Evolutionary conservation across 208 protist species (phyloP), one percentile per base, ranked within the genome.

Genomic region (Trypanosoma avium): DNA sequence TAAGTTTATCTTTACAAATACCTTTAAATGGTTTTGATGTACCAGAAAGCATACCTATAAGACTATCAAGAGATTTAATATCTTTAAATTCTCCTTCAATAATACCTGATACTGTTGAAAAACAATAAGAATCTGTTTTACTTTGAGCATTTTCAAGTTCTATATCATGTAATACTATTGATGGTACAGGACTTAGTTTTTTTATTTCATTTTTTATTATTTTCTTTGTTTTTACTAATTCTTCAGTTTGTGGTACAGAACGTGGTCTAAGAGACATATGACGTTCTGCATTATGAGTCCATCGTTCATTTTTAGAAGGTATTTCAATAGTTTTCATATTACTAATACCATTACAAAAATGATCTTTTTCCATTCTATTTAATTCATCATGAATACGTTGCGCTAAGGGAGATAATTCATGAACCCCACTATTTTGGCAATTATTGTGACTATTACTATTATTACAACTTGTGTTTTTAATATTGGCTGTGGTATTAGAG

Each of bases 21-120:
- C 45, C 63, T 26, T 62, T 71, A 55, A 89, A 85, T 13, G 82
- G 79, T 12, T 68, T 62, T n/a, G 68, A 21, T 36, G 81, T 63
- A 35, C 75, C 52, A 0, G 76, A 74, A 21, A 89, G 46, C 48
- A 70, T 55, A 10, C 70, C 50, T 13, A 75, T 59, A 13, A 83
- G 52, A 24, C 56, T 26, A 12, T 75, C 65, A 19, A 81, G 67
- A 9, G 64, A 62, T 12, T 42, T 22, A 32, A 17, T 3, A 10
- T 62, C 64, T n/a, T 47, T 49, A 36, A 63, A 19, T 24, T 40
- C 49, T 24, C 45, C 36, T 13, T 61, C 36, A 52, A 67, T 46
- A 35, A 67, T 62, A 35, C 48, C 53, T 45, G 67, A 33, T 1
- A 73, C 4, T 21, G 24, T 56, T 35, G 33, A 45, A 24, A 8